Conservation (phyloP, 2,329 filamentous ascomycete genomes). For the Fusarium secorum region DNA sequence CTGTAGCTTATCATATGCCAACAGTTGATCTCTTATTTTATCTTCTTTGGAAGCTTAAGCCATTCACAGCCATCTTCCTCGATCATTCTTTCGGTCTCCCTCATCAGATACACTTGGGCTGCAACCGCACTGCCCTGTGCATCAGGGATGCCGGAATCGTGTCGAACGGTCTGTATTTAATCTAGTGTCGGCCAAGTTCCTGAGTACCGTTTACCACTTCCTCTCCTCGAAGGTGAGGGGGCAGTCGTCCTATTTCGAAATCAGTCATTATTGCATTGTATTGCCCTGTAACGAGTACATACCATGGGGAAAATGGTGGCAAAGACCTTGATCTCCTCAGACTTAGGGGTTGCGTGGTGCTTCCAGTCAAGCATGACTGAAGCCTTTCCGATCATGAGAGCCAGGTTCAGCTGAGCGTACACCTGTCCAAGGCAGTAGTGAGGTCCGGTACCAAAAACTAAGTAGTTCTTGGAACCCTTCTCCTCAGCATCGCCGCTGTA, state of each 20-base stretch:
- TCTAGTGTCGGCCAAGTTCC: slow-evolving; percentile 8
- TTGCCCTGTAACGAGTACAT: slow-evolving; percentile 47
- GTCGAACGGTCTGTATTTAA: slow-evolving; percentile 2
- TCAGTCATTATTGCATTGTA: slow-evolving; percentile 35
- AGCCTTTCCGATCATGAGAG: slow-evolving; percentile 89
- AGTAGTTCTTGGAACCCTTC: slow-evolving; percentile 88
- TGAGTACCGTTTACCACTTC: slow-evolving; percentile 51
- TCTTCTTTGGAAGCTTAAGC: background rate
- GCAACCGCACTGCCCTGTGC: background rate
- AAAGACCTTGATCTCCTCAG: slow-evolving; percentile 97
- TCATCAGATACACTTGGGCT: slow-evolving; percentile 8
- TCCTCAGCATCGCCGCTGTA: slow-evolving; percentile 88
- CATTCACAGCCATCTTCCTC: slow-evolving; percentile 5
- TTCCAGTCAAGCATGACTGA: slow-evolving; percentile 88
- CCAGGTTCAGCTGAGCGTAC: slow-evolving; percentile 89
- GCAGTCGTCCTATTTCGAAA: slow-evolving; percentile 74
- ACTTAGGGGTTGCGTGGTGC: slow-evolving; percentile 82
- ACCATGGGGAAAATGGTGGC: slow-evolving; percentile 98
- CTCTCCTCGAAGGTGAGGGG: slow-evolving; percentile 74
- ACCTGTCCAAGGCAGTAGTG: slow-evolving; percentile 97
- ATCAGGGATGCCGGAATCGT: slow-evolving; percentile 1
- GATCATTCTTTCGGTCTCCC: background rate
- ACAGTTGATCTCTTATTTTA: background rate
- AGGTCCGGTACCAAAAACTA: slow-evolving; percentile 94
- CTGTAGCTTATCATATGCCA: background rate